Evolutionary conservation across 1,284 basidiomycete species (phyloP), one percentile per base, ranked within the genome.

Genomic region (Boletus smithii): DNA sequence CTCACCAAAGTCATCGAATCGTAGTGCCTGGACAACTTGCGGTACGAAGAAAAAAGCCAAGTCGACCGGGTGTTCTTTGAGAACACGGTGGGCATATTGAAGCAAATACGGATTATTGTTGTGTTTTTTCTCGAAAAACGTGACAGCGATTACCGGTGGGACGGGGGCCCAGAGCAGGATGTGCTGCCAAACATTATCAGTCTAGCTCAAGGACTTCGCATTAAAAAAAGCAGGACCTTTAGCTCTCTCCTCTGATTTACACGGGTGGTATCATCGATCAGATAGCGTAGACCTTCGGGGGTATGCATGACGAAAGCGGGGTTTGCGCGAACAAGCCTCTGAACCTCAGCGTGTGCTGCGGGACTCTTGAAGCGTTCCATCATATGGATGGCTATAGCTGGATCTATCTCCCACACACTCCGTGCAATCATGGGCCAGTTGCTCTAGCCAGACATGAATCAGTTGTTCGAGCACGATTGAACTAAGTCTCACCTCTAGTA

Each of bases 11-110:
- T 85, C 81, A 62, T 97, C 94, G 47, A 87, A 82, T 10, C 94
- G 85, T 16, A 99, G 76, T 3, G 94, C 94, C 66, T 99, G 97
- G 1, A 99, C 97, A 17, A 99, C 85, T 75, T 99, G 97, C 0
- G 97, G 97, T 14, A 99, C 93, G 65, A 97, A 99, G 78, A 99
- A 99, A 79, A 99, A 99, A 0, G 95, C 95, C 38, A 98, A 68
- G 20, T 93, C 86, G 14, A 99, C 91, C 0, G 94, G 91, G 64
- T 98, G 94, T 65, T 97, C 88, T 66, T 95, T 93, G 34, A 99
- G 74, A 1, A 95, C 91, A 40, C 95, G 83, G 73, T 99, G 94
- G 0, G 95, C 95, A 67, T 97, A 99, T 83, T 99, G 97, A 26
- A 99, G 72, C 31, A 98, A 71, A 32, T 93, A 67, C 0, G 95